Evolutionary conservation across 169 alveolate species (phyloP).

Genomic region (Cryptosporidium ryanae): DNA sequence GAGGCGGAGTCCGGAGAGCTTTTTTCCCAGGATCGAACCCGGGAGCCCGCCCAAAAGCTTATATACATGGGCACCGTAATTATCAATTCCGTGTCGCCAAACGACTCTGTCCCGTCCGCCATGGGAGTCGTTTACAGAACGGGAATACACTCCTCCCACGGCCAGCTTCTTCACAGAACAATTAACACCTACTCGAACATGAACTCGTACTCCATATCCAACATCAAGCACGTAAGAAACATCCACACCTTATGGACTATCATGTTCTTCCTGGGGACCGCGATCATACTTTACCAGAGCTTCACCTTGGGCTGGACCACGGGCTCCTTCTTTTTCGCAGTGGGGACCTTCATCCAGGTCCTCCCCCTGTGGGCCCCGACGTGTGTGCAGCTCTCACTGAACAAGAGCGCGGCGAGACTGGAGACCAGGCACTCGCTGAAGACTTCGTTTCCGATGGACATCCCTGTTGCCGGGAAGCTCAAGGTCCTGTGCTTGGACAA

Average conservation of each 20-base stretch:
- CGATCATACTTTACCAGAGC: slow-evolving; percentile 39
- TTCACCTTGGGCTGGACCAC: slow-evolving; percentile 61
- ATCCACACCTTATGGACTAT: slow-evolving; percentile 12
- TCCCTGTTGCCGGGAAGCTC: slow-evolving; percentile 67
- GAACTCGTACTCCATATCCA: slow-evolving; percentile 19
- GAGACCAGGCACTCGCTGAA: neutral
- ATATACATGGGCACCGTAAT: slow-evolving; percentile 61
- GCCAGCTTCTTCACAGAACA: slow-evolving; percentile 33
- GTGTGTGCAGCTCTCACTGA: slow-evolving; percentile 51
- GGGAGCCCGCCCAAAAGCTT: neutral
- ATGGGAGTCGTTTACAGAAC: slow-evolving; percentile 66
- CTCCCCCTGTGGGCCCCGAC: slow-evolving; percentile 72
- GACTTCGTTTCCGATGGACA: slow-evolving; percentile 40
- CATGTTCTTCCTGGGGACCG: slow-evolving; percentile 11
- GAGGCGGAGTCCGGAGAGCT: too few species aligned
- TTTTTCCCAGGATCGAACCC: neutral
- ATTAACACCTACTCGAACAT: slow-evolving; percentile 1
- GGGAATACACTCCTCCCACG: slow-evolving; percentile 70
- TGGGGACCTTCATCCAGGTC: slow-evolving; percentile 62
- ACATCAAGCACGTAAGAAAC: slow-evolving; percentile 28
- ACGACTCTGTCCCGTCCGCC: slow-evolving; percentile 5
- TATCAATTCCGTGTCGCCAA: slow-evolving; percentile 20
- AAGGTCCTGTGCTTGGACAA: slow-evolving; percentile 57
- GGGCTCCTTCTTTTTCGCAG: slow-evolving; percentile 74
- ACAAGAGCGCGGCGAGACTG: slow-evolving; percentile 41